A percentile compares a stretch with the other conserved stretches of the same genome.
These are phyloP conservation scores for Phytopythium kandeliae DNA, from an alignment of 352 stramenopile genomes.

Conservation along the genomic window DNA sequence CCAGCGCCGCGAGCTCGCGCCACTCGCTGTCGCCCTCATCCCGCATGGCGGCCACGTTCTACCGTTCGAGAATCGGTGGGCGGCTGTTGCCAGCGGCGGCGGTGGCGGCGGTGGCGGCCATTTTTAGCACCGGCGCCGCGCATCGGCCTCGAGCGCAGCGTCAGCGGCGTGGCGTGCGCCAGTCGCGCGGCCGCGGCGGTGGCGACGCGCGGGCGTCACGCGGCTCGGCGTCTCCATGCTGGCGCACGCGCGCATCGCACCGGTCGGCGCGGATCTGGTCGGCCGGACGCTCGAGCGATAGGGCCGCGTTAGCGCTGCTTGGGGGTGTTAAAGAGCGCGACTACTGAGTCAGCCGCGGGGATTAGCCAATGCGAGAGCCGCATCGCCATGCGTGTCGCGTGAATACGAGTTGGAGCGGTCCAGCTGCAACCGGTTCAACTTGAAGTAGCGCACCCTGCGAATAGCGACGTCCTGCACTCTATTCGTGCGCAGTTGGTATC, in stretches of 20 bases:
- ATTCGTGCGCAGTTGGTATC: too few species aligned
- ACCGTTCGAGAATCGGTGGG: too few species aligned
- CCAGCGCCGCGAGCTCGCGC: slow-evolving; percentile 7
- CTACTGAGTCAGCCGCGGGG: neutral
- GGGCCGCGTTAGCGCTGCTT: neutral
- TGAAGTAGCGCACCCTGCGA: too few species aligned
- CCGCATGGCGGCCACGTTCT: too few species aligned
- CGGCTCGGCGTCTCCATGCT: neutral
- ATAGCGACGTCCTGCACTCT: too few species aligned
- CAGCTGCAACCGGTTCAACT: neutral
- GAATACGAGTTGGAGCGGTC: neutral
- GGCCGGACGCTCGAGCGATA: too few species aligned
- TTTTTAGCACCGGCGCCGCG: too few species aligned
- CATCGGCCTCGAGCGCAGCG: too few species aligned
- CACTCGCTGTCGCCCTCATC: neutral
- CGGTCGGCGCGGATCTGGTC: neutral
- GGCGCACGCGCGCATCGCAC: neutral
- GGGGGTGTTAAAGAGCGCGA: neutral
- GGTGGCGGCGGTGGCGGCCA: too few species aligned
- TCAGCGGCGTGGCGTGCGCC: too few species aligned
- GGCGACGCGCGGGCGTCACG: neutral
- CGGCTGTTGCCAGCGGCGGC: too few species aligned
- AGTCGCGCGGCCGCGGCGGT: too few species aligned
- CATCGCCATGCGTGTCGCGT: neutral
- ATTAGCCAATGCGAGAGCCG: neutral